Evolutionary conservation across 2,329 filamentous ascomycete species (phyloP).

Genomic region (Pseudogymnoascus sp.): DNA sequence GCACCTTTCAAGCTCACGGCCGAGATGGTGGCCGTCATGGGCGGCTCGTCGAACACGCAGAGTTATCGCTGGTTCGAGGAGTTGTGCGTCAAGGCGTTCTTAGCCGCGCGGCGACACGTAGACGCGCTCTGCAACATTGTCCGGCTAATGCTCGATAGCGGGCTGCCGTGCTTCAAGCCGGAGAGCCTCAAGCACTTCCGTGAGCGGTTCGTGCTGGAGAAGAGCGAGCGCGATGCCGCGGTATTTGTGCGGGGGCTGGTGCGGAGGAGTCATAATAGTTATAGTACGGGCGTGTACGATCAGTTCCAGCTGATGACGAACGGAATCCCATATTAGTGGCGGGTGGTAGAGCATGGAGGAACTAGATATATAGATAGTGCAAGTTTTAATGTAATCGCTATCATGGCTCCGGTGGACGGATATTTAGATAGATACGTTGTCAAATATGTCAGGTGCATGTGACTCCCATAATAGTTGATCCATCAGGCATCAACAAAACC

Average conservation of each 20-base stretch:
- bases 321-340: conserved; percentile 71
- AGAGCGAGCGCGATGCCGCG: conserved; percentile 83
- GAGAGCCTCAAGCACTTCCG: conserved; percentile 89
- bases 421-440: neutral
- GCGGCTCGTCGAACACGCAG: conserved; percentile 74
- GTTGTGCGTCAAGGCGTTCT: conserved; percentile 88
- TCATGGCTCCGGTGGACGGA: neutral
- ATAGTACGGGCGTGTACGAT: conserved; percentile 92
- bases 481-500: neutral
- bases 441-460: too few relatives aligned
- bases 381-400: neutral
- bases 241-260: conserved; percentile 89
- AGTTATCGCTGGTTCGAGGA: conserved; percentile 95
- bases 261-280: conserved; percentile 81
- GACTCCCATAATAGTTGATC: neutral
- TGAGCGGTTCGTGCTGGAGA: conserved; percentile 87
- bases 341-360: neutral
- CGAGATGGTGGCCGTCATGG: conserved; percentile 99
- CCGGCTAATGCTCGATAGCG: conserved; percentile 89
- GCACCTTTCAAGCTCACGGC: conserved; percentile 96
- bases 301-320: conserved; percentile 97
- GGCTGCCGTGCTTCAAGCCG: conserved; percentile 94
- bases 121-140: conserved; percentile 88
- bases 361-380: neutral
- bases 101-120: conserved; percentile 76